Evolutionary conservation across 257 asterid species (phyloP).

Genomic region (Solanum appendiculatum): DNA sequence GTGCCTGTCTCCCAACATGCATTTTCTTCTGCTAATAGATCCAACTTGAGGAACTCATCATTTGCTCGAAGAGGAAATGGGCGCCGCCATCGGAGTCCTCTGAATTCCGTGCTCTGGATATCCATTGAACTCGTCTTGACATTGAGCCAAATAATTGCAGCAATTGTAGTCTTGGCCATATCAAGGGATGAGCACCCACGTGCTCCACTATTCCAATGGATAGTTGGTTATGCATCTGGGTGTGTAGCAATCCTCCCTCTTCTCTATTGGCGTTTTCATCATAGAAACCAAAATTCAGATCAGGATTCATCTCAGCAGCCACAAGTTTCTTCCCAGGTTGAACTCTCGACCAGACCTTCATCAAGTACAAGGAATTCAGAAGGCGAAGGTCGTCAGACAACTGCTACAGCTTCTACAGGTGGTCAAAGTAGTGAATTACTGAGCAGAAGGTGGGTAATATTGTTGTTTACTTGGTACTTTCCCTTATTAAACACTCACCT

Average conservation of each 20-base stretch:
- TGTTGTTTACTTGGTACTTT: neutral
- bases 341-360: conserved; percentile 29
- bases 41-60: conserved; percentile 55
- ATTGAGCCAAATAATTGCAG: conserved; percentile 77
- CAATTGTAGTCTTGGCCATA: conserved; percentile 59
- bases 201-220: conserved; percentile 74
- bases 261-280: conserved; percentile 72
- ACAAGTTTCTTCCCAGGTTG: conserved; percentile 40
- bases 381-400: conserved; percentile 39
- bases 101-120: conserved; percentile 82
- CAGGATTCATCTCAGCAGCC: conserved; percentile 50
- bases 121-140: conserved; percentile 66
- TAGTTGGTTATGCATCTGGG: conserved; percentile 86
- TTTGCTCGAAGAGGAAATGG: conserved; percentile 55
- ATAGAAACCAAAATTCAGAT: conserved; percentile 67
- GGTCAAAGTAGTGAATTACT: conserved; percentile 30
- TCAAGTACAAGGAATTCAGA: conserved; percentile 39
- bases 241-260: conserved; percentile 82
- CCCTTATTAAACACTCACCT: neutral
- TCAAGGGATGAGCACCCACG: conserved; percentile 73
- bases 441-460: conserved; percentile 41
- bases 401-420: conserved; percentile 38
- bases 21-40: conserved; percentile 37
- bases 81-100: conserved; percentile 68
- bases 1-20: conserved; percentile 43